Percentiles rank a stretch among this genome's conserved stretches.
phyloP scores from a whole-genome alignment of 2,329 filamentous ascomycete genomes.

The Cladophialophora chaetospira region DNA sequence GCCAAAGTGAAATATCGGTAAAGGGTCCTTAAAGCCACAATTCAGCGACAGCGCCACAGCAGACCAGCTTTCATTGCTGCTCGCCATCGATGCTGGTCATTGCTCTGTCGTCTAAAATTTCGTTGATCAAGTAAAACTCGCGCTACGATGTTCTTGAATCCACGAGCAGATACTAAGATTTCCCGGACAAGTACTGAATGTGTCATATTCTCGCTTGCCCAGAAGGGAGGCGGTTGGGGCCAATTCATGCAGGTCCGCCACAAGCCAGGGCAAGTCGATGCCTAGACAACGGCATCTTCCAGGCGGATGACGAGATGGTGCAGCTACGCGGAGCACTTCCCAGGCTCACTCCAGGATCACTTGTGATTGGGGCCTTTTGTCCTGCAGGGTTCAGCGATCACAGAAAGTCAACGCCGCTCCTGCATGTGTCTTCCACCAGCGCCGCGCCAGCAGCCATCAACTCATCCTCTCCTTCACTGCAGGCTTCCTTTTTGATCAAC shows the following conservation, averaged over 20 bases:
- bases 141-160: too few relatives aligned
- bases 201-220: not conserved
- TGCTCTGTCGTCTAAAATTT: not conserved
- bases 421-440: not conserved
- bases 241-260: not conserved
- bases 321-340: not conserved
- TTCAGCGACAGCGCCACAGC: constrained; percentile 8
- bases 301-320: constrained; percentile 8
- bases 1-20: not conserved
- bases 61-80: constrained; percentile 7
- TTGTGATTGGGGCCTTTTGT: constrained; percentile 1
- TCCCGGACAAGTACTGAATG: not conserved
- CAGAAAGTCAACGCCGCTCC: constrained; percentile 2
- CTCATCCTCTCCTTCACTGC: not conserved
- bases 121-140: not conserved
- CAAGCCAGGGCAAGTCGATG: too few relatives aligned
- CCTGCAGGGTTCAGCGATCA: constrained; percentile 13
- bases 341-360: not conserved
- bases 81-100: constrained; percentile 7
- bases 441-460: not conserved
- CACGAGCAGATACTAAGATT: not conserved
- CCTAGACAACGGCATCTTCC: not conserved
- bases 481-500: not conserved
- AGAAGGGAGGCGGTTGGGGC: constrained; percentile 5
- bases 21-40: not conserved